Evolutionary conservation across 2,329 filamentous ascomycete genomes (phyloP).

Genomic region (Zopfia rhizophila): DNA sequence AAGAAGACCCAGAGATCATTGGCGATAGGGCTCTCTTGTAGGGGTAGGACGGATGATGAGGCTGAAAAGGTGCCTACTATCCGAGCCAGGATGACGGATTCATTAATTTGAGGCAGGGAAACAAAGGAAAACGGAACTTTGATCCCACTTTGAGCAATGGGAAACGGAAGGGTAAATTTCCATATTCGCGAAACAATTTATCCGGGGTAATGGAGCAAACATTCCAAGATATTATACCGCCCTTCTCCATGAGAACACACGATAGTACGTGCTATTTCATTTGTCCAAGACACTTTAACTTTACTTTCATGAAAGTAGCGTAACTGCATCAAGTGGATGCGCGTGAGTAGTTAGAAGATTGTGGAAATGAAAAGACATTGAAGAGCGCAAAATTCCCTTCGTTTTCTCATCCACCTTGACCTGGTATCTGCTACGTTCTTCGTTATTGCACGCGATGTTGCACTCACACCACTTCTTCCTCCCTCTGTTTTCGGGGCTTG

Average conservation of each 20-base stretch:
- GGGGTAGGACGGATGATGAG: constrained; percentile 7
- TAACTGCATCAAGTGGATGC: constrained; percentile 5
- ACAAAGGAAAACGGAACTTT: constrained; percentile 5
- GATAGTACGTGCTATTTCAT: constrained; percentile 14
- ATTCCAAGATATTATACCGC: constrained; percentile 12
- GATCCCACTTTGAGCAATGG: too few species aligned
- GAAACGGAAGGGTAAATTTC: constrained; percentile 12
- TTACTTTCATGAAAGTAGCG: constrained; percentile 14
- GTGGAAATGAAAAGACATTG: constrained; percentile 6
- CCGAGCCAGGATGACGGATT: constrained; percentile 22
- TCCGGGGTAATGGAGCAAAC: constrained; percentile 18
- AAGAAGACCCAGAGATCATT: constrained; percentile 13
- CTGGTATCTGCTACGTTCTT: constrained; percentile 1
- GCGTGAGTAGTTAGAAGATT: constrained; percentile 10
- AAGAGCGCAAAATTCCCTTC: constrained; percentile 9
- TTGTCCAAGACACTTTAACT: constrained; percentile 13
- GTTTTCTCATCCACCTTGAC: constrained; percentile 3
- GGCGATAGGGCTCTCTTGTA: not conserved
- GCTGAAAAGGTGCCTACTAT: constrained; percentile 11
- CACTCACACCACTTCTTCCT: constrained; percentile 31
- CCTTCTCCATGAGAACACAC: constrained; percentile 2
- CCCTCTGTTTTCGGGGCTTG: constrained; percentile 37
- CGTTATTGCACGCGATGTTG: constrained; percentile 32
- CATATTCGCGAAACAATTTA: constrained; percentile 19
- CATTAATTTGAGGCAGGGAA: constrained; percentile 15